Conservation (phyloP, 352 stramenopile genomes). For the Pythium diclinum region DNA sequence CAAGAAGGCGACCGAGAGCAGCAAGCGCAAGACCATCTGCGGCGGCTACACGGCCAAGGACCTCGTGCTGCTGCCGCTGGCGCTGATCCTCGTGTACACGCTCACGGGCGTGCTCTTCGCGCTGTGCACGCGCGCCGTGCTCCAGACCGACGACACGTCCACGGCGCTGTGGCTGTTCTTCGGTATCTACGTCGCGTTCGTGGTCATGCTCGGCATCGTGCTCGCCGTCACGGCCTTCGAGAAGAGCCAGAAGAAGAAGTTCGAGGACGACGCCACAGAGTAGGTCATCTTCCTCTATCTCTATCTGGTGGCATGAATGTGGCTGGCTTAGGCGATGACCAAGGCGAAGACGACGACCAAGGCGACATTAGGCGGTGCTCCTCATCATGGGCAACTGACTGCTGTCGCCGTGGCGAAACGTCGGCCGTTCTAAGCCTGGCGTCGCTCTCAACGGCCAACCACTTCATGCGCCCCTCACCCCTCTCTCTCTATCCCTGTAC, state of each 20-base stretch:
- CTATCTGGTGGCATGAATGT: conserved; percentile 7
- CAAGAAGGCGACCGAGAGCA: conserved; percentile 29
- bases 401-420: neutral
- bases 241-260: conserved; percentile 50
- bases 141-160: conserved; percentile 75
- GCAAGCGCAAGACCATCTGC: conserved; percentile 50
- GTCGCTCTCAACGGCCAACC: neutral
- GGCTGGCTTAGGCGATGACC: neutral
- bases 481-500: conserved; percentile 12
- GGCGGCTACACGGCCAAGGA: conserved; percentile 74
- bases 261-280: conserved; percentile 35
- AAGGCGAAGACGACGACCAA: too few relatives aligned
- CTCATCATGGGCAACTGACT: too few relatives aligned
- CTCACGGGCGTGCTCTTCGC: conserved; percentile 68
- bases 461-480: neutral
- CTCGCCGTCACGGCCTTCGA: conserved; percentile 64
- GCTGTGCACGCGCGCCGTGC: conserved; percentile 61
- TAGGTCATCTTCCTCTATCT: conserved; percentile 18
- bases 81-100: conserved; percentile 52
- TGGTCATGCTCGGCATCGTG: conserved; percentile 60
- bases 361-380: too few relatives aligned
- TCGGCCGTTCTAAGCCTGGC: neutral
- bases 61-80: conserved; percentile 68
- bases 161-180: conserved; percentile 84
- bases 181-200: conserved; percentile 59